phyloP scores from a whole-genome alignment of 2,329 filamentous ascomycete genomes.

The Alternaria alternata region DNA sequence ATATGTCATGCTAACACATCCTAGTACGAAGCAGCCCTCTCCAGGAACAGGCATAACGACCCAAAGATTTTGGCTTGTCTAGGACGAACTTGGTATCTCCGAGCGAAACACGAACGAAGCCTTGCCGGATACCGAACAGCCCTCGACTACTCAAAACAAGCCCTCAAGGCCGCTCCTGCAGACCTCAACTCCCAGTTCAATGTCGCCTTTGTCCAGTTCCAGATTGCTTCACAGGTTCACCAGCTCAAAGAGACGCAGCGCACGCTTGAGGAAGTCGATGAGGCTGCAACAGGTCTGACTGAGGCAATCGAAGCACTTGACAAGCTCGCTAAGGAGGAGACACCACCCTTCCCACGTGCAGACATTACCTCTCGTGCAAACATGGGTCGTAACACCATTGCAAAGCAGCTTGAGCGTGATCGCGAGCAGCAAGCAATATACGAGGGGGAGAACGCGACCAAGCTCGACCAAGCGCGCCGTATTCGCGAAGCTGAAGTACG shows the following conservation, averaged over 20 bases:
- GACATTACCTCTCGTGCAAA: conserved; percentile 95
- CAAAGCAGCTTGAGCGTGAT: conserved; percentile 86
- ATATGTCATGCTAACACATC: conserved; percentile 17
- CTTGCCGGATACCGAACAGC: conserved; percentile 69
- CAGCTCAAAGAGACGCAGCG: conserved; percentile 77
- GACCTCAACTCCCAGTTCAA: conserved; percentile 96
- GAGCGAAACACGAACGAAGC: conserved; percentile 74
- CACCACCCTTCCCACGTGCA: conserved; percentile 85
- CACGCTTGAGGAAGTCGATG: conserved; percentile 80
- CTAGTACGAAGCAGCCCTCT: conserved; percentile 83
- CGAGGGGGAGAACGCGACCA: conserved; percentile 90
- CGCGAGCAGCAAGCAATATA: conserved; percentile 87
- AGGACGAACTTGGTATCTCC: conserved; percentile 85
- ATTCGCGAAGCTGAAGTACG: conserved; percentile 81
- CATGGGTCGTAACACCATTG: conserved; percentile 96
- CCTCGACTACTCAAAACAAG: conserved; percentile 71
- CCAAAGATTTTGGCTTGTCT: conserved; percentile 83
- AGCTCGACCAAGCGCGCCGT: conserved; percentile 80
- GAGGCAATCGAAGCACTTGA: conserved; percentile 78
- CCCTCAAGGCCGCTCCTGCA: conserved; percentile 79
- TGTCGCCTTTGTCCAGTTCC: conserved; percentile 95
- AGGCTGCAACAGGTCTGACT: conserved; percentile 81
- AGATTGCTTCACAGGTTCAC: conserved; percentile 84
- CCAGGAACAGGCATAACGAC: conserved; percentile 80
- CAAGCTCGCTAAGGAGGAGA: conserved; percentile 66